Evolutionary conservation across 1,284 basidiomycete species (phyloP).

Genomic region (Trametes pubescens): DNA sequence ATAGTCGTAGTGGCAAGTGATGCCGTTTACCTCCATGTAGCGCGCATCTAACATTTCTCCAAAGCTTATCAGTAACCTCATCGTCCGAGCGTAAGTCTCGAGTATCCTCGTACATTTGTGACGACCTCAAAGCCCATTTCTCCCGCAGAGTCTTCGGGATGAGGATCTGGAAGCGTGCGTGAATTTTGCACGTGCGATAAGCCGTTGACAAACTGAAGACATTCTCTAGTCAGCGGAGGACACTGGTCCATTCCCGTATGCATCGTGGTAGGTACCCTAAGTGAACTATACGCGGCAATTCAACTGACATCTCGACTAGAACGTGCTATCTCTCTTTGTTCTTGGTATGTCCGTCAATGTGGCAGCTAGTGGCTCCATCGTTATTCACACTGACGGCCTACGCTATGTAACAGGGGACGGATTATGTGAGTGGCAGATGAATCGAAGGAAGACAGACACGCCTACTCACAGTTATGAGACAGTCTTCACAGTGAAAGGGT

Average conservation of each 20-base stretch:
- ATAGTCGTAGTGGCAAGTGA: conserved; percentile 8
- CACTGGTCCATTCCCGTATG: conserved; percentile 16
- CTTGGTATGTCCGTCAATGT: conserved; percentile 6
- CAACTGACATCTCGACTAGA: conserved; percentile 1
- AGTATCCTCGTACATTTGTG: too few species aligned
- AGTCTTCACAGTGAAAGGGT: conserved; percentile 22
- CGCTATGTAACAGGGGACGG: conserved; percentile 4
- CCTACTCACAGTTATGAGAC: not conserved
- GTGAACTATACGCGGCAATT: too few species aligned
- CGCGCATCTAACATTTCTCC: not conserved
- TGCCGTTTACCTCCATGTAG: not conserved
- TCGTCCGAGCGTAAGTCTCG: conserved; percentile 17
- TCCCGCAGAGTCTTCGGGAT: conserved; percentile 16
- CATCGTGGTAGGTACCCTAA: conserved; percentile 10
- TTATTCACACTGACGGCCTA: not conserved
- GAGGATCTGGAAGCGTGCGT: conserved; percentile 20
- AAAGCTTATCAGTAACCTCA: conserved; percentile 18
- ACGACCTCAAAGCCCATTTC: not conserved
- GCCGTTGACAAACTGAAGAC: not conserved
- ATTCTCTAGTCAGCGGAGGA: conserved; percentile 11
- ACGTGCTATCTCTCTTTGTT: conserved; percentile 16
- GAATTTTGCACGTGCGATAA: not conserved
- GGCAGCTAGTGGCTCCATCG: not conserved
- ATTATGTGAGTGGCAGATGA: not conserved
- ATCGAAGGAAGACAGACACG: not conserved